Conservation (phyloP, 352 stramenopile genomes). For the Phytophthora quininea region DNA sequence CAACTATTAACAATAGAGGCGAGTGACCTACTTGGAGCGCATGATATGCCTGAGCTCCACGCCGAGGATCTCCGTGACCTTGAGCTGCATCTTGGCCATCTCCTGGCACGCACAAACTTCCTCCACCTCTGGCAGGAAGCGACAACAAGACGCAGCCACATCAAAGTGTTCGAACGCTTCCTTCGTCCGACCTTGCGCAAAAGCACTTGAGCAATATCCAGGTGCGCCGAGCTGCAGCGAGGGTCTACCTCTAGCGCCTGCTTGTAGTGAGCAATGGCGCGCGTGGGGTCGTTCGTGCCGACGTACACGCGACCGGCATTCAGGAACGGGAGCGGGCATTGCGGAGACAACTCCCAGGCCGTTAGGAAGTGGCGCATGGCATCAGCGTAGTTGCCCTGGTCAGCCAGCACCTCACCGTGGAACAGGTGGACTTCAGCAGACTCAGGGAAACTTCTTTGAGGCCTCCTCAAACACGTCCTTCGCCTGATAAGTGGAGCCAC, state of each 20-base stretch:
- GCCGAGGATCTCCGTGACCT: constrained; percentile 81
- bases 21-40: constrained; percentile 63
- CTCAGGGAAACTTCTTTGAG: constrained; percentile 60
- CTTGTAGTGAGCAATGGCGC: constrained; percentile 83
- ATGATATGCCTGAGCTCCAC: constrained; percentile 89
- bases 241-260: constrained; percentile 79
- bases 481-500: constrained; percentile 79
- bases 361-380: constrained; percentile 82
- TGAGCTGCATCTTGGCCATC: constrained; percentile 5
- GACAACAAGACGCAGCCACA: constrained; percentile 67
- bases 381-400: constrained; percentile 82
- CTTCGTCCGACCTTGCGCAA: constrained; percentile 73
- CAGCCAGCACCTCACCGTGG: constrained; percentile 80
- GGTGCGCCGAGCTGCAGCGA: constrained; percentile 78
- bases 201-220: constrained; percentile 89
- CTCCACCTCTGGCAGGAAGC: constrained; percentile 54
- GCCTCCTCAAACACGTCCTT: constrained; percentile 84
- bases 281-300: constrained; percentile 68
- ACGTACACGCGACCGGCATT: constrained; percentile 84
- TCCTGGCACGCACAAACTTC: constrained; percentile 49
- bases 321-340: constrained; percentile 79
- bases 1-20: constrained; percentile 5
- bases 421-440: constrained; percentile 73
- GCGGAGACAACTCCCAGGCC: constrained; percentile 73
- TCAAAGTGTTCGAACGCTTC: constrained; percentile 85